Percentiles rank a stretch among this genome's conserved stretches.
These are phyloP conservation scores for Cladosporium sp. DNA, from an alignment of 2,329 filamentous ascomycete genomes.

Conservation along the genomic window DNA sequence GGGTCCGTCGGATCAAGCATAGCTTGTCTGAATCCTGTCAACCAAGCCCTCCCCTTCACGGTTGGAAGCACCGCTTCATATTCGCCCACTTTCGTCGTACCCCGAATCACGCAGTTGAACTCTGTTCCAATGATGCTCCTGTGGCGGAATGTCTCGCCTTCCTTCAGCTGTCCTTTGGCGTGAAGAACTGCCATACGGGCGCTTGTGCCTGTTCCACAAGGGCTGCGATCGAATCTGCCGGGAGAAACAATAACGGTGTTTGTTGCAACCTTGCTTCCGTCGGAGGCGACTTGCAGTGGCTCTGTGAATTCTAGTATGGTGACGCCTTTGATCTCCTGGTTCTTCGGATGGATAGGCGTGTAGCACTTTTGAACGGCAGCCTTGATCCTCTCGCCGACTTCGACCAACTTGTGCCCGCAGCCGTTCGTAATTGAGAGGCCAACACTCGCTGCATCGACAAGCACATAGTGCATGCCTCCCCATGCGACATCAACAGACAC, in stretches of 20 bases:
- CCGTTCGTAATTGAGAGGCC: constrained; percentile 33
- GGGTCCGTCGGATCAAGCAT: constrained; percentile 43
- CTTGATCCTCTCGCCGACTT: constrained; percentile 42
- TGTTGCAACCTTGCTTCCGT: constrained; percentile 27
- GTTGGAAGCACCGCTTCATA: constrained; percentile 39
- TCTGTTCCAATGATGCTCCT: constrained; percentile 42
- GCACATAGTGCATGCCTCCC: constrained; percentile 44
- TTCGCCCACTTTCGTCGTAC: constrained; percentile 35
- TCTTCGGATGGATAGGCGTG: constrained; percentile 41
- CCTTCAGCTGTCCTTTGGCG: constrained; percentile 35
- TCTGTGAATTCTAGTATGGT: constrained; percentile 38
- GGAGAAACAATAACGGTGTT: constrained; percentile 44
- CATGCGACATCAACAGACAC: constrained; percentile 43
- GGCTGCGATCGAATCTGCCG: constrained; percentile 44
- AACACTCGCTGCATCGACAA: constrained; percentile 38
- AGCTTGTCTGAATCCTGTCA: constrained; percentile 41
- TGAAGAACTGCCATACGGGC: constrained; percentile 43
- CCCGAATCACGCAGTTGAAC: constrained; percentile 37
- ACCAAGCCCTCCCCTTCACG: constrained; percentile 43
- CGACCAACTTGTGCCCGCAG: constrained; percentile 35
- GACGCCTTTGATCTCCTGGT: constrained; percentile 38
- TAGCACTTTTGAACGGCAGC: constrained; percentile 32
- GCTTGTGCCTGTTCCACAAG: constrained; percentile 44
- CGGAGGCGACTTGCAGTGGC: constrained; percentile 23
- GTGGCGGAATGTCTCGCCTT: constrained; percentile 36